These are phyloP conservation scores for Cercospora zeae-maydis DNA, from an alignment of 2,329 filamentous ascomycete species.

Conservation along the genomic window DNA sequence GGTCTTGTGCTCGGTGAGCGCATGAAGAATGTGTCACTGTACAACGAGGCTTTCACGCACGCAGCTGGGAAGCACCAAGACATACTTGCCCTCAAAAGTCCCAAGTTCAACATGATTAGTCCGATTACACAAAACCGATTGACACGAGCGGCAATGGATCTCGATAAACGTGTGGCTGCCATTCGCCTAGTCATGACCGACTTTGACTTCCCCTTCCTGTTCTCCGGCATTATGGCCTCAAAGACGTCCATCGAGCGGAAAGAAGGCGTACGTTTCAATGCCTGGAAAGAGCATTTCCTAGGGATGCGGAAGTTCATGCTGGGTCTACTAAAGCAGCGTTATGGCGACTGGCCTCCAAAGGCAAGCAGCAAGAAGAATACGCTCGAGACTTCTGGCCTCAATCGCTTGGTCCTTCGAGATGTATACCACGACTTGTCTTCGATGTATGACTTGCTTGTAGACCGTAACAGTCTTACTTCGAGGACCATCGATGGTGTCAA, in stretches of 20 bases:
- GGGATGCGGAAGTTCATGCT: conserved; percentile 72
- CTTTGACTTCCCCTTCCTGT: conserved; percentile 88
- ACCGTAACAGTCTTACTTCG: conserved; percentile 73
- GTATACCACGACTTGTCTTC: conserved; percentile 82
- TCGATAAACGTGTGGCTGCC: conserved; percentile 67
- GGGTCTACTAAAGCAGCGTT: conserved; percentile 63
- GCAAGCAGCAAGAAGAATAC: conserved; percentile 88
- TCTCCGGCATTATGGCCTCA: conserved; percentile 81
- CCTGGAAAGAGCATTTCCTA: conserved; percentile 72
- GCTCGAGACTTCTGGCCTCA: conserved; percentile 80
- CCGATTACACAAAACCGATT: conserved; percentile 71
- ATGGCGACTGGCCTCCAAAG: conserved; percentile 84
- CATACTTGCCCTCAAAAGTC: conserved; percentile 64
- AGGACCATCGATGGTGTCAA: conserved; percentile 68
- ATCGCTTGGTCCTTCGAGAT: conserved; percentile 74
- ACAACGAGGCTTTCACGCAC: conserved; percentile 89
- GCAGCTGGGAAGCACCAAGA: conserved; percentile 79
- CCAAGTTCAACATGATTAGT: conserved; percentile 68
- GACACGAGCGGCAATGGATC: conserved; percentile 75
- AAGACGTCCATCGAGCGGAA: conserved; percentile 73
- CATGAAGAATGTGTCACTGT: conserved; percentile 76
- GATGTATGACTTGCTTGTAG: conserved; percentile 83
- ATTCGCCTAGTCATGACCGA: conserved; percentile 72
- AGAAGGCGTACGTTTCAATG: conserved; percentile 71
- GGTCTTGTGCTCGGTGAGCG: conserved; percentile 83